phyloP scores from a whole-genome alignment of 495 filamentous ascomycete species.

The Penicillium silybi region DNA sequence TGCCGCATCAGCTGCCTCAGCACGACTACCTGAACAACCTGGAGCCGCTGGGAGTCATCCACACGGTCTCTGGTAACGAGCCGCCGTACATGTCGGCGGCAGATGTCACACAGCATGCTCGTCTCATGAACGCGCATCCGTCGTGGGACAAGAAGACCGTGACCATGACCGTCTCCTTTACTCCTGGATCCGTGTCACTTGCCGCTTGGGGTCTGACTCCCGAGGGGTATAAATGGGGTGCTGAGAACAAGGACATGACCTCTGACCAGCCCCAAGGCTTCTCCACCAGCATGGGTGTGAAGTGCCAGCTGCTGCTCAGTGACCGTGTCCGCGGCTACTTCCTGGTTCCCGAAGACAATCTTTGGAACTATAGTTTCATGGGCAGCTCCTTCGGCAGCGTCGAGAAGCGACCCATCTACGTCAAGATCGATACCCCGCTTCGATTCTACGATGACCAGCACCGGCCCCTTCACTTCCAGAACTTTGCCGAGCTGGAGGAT shows the following conservation, averaged over 20 bases:
- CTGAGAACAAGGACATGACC: conserved; percentile 86
- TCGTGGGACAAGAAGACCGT: conserved; percentile 94
- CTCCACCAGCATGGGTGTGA: conserved; percentile 86
- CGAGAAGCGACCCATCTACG: conserved; percentile 85
- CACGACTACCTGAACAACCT: conserved; percentile 85
- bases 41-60: conserved; percentile 93
- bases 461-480: conserved; percentile 89
- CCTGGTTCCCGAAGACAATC: conserved; percentile 82
- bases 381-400: conserved; percentile 79
- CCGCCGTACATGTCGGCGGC: conserved; percentile 90
- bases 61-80: conserved; percentile 93
- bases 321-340: conserved; percentile 94
- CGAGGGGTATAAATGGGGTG: conserved; percentile 93
- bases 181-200: conserved; percentile 94
- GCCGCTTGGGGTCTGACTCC: conserved; percentile 91
- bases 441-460: conserved; percentile 92
- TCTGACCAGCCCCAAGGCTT: conserved; percentile 94
- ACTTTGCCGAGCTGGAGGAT: conserved; percentile 88
- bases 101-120: conserved; percentile 91
- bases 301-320: conserved; percentile 87
- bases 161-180: conserved; percentile 96
- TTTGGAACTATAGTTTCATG: conserved; percentile 99
- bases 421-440: conserved; percentile 88
- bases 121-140: conserved; percentile 76
- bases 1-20: conserved; percentile 88